These are phyloP conservation scores for Acanthamoeba culbertsoni DNA, from an alignment of 208 protist genomes.

Conservation along the genomic window DNA sequence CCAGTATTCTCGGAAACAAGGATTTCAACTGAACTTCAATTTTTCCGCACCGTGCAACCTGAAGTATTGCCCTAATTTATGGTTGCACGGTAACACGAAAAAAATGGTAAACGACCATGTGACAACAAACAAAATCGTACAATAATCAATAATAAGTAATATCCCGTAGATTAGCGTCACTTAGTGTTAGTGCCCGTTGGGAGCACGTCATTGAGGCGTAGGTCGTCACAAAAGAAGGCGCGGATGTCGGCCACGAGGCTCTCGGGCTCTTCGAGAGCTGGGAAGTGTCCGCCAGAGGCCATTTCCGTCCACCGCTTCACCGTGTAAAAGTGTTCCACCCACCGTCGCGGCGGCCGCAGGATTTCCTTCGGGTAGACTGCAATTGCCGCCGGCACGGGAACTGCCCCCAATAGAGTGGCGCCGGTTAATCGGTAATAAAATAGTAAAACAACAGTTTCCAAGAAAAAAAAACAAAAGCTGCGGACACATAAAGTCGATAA, in stretches of 20 bases:
- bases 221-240: constrained; percentile 38
- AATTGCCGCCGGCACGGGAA: background rate
- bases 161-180: too few relatives aligned
- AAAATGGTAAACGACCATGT: too few relatives aligned
- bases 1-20: too few relatives aligned
- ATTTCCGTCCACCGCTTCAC: constrained; percentile 57
- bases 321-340: constrained; percentile 39
- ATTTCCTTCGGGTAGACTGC: constrained; percentile 45
- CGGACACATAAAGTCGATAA: background rate
- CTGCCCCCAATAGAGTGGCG: background rate
- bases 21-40: too few relatives aligned
- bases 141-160: too few relatives aligned
- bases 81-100: too few relatives aligned
- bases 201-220: background rate
- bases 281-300: constrained; percentile 30
- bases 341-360: constrained; percentile 15
- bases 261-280: constrained; percentile 26
- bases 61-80: too few relatives aligned
- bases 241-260: constrained; percentile 32
- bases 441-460: background rate
- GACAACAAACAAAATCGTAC: too few relatives aligned
- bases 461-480: background rate
- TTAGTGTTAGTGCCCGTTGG: too few relatives aligned
- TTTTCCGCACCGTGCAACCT: too few relatives aligned
- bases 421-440: background rate